Base-by-base conservation (phyloP, 345 rosid species). In the Aquilaria sinensis region DNA sequence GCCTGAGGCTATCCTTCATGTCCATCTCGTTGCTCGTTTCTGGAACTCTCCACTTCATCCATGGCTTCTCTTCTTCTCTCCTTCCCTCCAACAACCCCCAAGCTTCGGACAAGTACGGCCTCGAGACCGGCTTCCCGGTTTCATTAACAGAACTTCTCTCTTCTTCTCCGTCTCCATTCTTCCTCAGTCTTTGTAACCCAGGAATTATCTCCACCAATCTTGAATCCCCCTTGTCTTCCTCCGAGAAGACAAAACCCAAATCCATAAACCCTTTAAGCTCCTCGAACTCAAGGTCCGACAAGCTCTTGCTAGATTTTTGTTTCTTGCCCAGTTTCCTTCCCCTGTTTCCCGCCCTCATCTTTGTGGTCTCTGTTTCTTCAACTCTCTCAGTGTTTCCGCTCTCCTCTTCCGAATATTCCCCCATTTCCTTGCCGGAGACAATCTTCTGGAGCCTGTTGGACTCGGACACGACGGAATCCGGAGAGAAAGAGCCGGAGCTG, bases 221-320 rank as follows among this genome's bases (percentile, higher is more conserved):
- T 49, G 89, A 78, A 34, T 85, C 75, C 32, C 67, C 66, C 48
- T 80, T 78, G 69, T 84, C 93, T 66, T 84, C 82, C 66, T 84
- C 85, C 0, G 89, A 78, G 70, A 89, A 89, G 29, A 86, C 86
- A 66, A 89, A 86, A 13, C 96, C 96, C 53, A 89, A 70, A 81
- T 89, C 96, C 80, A 77, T 80, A 73, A 89, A 81, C 74, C 96
- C 96, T 74, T 81, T 75, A 8, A 86, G 69, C 78, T 89, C 96
- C 54, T 83, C 81, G 66, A 83, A 82, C 72, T 89, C 96, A 61
- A 85, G 71, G 12, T 77, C 85, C 15, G 82, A 80, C 72, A 81
- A 63, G 71, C 91, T 89, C 81, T 77, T 86, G 56, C 81, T 85
- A 11, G 32, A 37, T 2, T 37, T 37, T 9, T 5, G 5, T 9